Evolutionary conservation across 768 basidiomycete genomes (phyloP), one percentile per base, ranked within the genome.

Genomic region (Mycena capillaripes): DNA sequence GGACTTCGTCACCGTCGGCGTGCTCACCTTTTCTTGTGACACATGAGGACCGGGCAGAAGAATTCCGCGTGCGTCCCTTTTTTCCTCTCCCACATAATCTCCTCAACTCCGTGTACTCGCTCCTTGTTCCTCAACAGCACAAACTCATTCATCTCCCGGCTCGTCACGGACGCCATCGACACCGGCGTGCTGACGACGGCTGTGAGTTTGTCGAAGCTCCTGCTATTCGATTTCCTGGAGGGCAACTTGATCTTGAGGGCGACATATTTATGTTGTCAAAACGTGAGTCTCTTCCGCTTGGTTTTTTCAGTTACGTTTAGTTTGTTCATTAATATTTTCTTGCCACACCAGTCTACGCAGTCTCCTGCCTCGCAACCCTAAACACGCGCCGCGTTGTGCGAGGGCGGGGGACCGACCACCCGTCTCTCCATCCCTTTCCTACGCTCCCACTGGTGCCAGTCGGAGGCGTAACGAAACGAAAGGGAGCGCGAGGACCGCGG

Each of bases 1-100:
- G 10, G 92, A 93, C 77, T 77, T 92, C 7, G 71, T 89, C 23
- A 91, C 88, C 17, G 88, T 92, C 19, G 80, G 79, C 0, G 80
- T 91, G 2, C 84, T 93, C 8, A 91, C 89, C 74, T 89, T 78
- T 93, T 88, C 82, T 82, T 93, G 63, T 88, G 88, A 67, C 80
- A 82, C 32, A 83, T 93, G 65, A 86, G 89, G 46, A 89, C 89
- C 1, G 89, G 86, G 23, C 85, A 89, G 65, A 76, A 36, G 12
- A 36, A 81, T 32, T 79, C 56, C 29, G 68, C 81, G 89, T 91
- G 86, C 79, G 44, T 64, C 12, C 36, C n/a, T 21, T 44, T 16
- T 16, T 30, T 19, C 27, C 29, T 2, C 19, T 10, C 52, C 12
- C 9, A 12, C 3, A n/a, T n/a, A n/a, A n/a, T n/a, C n/a, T n/a